phyloP scores from a whole-genome alignment of 208 protist genomes.

The Pavlovales sp. region DNA sequence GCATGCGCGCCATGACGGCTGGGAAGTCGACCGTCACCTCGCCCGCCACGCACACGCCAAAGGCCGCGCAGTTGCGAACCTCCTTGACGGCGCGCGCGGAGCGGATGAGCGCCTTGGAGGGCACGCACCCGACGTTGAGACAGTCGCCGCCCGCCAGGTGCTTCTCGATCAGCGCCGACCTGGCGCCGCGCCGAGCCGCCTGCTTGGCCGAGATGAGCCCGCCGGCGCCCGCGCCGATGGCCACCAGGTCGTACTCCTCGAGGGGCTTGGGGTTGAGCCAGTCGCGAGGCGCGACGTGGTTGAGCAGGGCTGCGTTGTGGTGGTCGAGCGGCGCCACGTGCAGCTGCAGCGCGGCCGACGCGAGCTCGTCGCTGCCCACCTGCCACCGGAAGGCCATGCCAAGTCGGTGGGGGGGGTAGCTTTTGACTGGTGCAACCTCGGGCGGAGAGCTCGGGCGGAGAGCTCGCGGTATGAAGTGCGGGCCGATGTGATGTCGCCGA shows the following conservation, averaged over 20 bases:
- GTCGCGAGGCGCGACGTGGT: constrained; percentile 44
- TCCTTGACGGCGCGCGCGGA: constrained; percentile 23
- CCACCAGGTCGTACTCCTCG: constrained; percentile 56
- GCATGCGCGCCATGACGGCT: constrained; percentile 59
- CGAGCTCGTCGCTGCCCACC: neutral
- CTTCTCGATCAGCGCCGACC: constrained; percentile 53
- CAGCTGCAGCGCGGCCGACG: neutral
- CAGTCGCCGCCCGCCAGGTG: constrained; percentile 63
- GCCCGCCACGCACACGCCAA: constrained; percentile 22
- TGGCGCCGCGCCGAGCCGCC: constrained; percentile 31
- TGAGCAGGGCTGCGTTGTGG: constrained; percentile 48
- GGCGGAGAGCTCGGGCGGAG: too few relatives aligned
- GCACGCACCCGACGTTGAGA: constrained; percentile 64
- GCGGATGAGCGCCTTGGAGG: constrained; percentile 61
- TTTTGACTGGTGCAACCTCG: too few relatives aligned
- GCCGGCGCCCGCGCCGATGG: constrained; percentile 58
- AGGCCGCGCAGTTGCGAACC: neutral
- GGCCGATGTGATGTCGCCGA: too few relatives aligned
- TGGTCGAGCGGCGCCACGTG: constrained; percentile 38
- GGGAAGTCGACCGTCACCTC: constrained; percentile 45
- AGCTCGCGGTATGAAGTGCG: too few relatives aligned
- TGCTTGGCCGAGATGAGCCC: constrained; percentile 40
- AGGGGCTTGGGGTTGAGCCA: constrained; percentile 44
- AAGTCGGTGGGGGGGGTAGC: too few relatives aligned
- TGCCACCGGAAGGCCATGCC: too few relatives aligned